Base-by-base conservation (phyloP, 768 basidiomycete genomes). In the Lentinula edodes region DNA sequence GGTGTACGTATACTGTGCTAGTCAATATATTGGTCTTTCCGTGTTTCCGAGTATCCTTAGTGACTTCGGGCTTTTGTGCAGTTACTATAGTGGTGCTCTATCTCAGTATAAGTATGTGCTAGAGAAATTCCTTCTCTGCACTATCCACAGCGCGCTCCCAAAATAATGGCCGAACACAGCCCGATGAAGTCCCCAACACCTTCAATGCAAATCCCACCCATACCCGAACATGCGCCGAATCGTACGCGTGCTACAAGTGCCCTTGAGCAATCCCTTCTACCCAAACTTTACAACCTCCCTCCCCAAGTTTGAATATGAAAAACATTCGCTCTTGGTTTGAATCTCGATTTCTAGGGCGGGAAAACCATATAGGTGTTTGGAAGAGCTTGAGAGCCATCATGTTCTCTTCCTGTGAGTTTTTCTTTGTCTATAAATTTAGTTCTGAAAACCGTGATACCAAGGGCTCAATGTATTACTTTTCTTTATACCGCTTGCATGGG, bases 401-500 rank as follows among this genome's bases (percentile, higher is more conserved):
- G 3, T 70, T 75, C 20, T 83, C 81, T n/a, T 86, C 85, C 63
- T 46, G 32, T 32, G 28, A n/a, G 28, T 38, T 1, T 55, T 38
- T 54, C 10, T 41, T 13, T 54, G 28, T 5, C 28, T 18, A 42
- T 32, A 10, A n/a, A 18, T 39, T 45, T 15, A 16, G 20, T 5
- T 61, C 23, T 38, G 2, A 38, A 32, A 45, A n/a, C 23, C 1
- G 56, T 28, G 8, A 6, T 15, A 20, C 12, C 16, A 6, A 88
- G 86, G 81, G 79, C 70, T 88, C 20, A 88, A 88, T 66, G 16
- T 82, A 8, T 76, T 89, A n/a, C 66, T 88, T 18, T 28, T 86
- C 1, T 76, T 84, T 63, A 77, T 87, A 4, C 87, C 87, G 0
- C 59, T 87, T 28, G 81, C 87, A 10, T 89, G 85, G 85, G 77